These are phyloP conservation scores for Echinochloa phyllopogon DNA, from an alignment of 176 grass and related monocot genomes.

Conservation along the genomic window DNA sequence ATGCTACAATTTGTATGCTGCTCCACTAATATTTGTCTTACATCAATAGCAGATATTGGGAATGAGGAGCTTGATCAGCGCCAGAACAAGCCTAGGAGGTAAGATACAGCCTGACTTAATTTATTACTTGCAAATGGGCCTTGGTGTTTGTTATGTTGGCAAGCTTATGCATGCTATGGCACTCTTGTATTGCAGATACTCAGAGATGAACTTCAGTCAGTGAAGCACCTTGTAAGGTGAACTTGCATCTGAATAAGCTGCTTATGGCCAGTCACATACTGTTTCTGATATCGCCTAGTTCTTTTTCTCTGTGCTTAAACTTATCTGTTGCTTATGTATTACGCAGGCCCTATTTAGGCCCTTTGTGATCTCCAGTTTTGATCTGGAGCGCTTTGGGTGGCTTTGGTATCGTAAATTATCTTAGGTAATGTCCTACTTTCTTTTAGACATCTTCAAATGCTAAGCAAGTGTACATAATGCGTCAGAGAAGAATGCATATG, in stretches of 20 bases:
- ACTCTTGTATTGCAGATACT: constrained; percentile 74
- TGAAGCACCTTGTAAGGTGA: constrained; percentile 56
- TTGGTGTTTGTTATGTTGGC: background rate
- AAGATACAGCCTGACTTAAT: constrained; percentile 23
- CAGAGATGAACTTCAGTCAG: constrained; percentile 99
- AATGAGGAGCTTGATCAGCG: constrained; percentile 83
- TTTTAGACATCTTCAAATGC: constrained; percentile 21
- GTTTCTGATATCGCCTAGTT: constrained; percentile 28
- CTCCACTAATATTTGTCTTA: constrained; percentile 30
- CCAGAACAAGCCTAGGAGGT: constrained; percentile 97
- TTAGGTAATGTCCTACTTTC: constrained; percentile 52
- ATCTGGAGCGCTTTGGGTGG: constrained; percentile 62
- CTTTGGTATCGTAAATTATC: constrained; percentile 52
- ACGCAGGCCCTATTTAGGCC: constrained; percentile 50
- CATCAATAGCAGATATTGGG: constrained; percentile 62
- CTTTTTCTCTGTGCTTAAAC: constrained; percentile 32
- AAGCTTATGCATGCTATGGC: constrained; percentile 31
- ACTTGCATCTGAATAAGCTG: constrained; percentile 54
- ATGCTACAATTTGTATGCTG: constrained; percentile 36
- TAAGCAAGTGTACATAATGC: background rate
- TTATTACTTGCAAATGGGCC: constrained; percentile 29
- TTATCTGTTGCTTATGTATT: constrained; percentile 45
- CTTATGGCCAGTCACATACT: constrained; percentile 49
- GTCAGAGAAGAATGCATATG: background rate
- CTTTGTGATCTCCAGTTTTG: constrained; percentile 55